Evolutionary conservation across 192 early-diverging fungal species (phyloP).

Genomic region (Paraglomus occultum): DNA sequence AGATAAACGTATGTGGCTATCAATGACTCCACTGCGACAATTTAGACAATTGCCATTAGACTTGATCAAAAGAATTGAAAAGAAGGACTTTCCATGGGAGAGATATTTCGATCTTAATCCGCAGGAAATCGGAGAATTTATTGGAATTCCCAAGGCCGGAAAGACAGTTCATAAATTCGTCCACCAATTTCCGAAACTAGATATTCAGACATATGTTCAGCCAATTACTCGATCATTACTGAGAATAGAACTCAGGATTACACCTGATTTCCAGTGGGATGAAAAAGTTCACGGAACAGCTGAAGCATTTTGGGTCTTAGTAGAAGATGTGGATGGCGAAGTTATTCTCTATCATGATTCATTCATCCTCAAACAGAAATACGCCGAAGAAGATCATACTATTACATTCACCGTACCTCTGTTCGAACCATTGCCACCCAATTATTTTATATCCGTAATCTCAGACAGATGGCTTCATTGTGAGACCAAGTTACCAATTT

Average conservation of each 20-base stretch:
- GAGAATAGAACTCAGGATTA: slow-evolving; percentile 87
- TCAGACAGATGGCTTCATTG: slow-evolving; percentile 95
- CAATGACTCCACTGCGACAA: slow-evolving; percentile 96
- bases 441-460: slow-evolving; percentile 92
- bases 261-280: slow-evolving; percentile 93
- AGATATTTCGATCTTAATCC: slow-evolving; percentile 90
- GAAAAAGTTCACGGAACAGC: slow-evolving; percentile 82
- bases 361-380: slow-evolving; percentile 87
- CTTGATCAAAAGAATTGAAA: slow-evolving; percentile 83
- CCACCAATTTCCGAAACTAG: slow-evolving; percentile 93
- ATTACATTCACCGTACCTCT: slow-evolving; percentile 90
- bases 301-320: slow-evolving; percentile 91
- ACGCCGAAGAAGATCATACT: slow-evolving; percentile 79
- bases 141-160: slow-evolving; percentile 83
- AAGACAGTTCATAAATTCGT: slow-evolving; percentile 86
- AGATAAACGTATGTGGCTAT: slow-evolving; percentile 91
- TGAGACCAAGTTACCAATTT: slow-evolving; percentile 89
- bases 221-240: slow-evolving; percentile 91
- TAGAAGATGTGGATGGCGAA: slow-evolving; percentile 94
- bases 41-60: slow-evolving; percentile 77
- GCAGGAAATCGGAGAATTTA: slow-evolving; percentile 92
- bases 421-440: slow-evolving; percentile 91
- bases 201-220: slow-evolving; percentile 84
- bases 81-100: slow-evolving; percentile 93
- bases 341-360: slow-evolving; percentile 84